Evolutionary conservation across 768 basidiomycete species (phyloP).

Genomic region (Termitomyces sp.): DNA sequence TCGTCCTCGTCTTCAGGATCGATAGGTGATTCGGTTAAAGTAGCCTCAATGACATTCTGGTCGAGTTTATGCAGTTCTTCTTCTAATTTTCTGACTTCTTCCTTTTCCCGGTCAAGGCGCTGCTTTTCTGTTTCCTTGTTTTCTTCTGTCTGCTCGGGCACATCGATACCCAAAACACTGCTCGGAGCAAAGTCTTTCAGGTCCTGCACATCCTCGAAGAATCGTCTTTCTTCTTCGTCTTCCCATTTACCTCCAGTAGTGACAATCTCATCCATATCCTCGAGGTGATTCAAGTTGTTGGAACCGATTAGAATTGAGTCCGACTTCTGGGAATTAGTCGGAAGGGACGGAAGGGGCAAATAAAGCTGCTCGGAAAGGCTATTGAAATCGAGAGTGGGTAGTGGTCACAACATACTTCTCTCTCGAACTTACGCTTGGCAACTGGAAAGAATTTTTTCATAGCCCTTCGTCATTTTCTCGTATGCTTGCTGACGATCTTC

Average conservation of each 20-base stretch:
- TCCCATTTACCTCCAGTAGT: slow-evolving; percentile 87
- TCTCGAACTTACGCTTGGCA: slow-evolving; percentile 71
- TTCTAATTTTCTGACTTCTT: slow-evolving; percentile 72
- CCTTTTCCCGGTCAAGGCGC: slow-evolving; percentile 53
- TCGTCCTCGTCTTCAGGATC: slow-evolving; percentile 37
- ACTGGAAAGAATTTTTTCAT: slow-evolving; percentile 86
- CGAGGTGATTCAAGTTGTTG: slow-evolving; percentile 30
- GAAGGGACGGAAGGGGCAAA: slow-evolving; percentile 77
- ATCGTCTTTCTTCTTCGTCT: slow-evolving; percentile 93
- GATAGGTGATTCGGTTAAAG: slow-evolving; percentile 11
- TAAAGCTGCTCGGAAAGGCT: slow-evolving; percentile 92
- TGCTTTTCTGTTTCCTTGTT: slow-evolving; percentile 50
- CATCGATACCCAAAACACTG: slow-evolving; percentile 76
- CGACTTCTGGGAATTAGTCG: slow-evolving; percentile 74
- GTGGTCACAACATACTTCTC: neutral
- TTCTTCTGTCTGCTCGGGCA: slow-evolving; percentile 37
- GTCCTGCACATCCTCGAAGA: slow-evolving; percentile 92
- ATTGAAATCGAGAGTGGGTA: neutral
- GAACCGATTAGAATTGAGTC: slow-evolving; percentile 79
- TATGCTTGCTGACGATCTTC: slow-evolving; percentile 99
- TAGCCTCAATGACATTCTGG: slow-evolving; percentile 17
- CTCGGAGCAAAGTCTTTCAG: slow-evolving; percentile 89
- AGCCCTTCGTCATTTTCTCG: slow-evolving; percentile 96
- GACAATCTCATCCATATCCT: slow-evolving; percentile 54
- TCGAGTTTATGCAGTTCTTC: slow-evolving; percentile 70